phyloP scores from a whole-genome alignment of 305 asterid genomes.

The Fraxinus sp. region DNA sequence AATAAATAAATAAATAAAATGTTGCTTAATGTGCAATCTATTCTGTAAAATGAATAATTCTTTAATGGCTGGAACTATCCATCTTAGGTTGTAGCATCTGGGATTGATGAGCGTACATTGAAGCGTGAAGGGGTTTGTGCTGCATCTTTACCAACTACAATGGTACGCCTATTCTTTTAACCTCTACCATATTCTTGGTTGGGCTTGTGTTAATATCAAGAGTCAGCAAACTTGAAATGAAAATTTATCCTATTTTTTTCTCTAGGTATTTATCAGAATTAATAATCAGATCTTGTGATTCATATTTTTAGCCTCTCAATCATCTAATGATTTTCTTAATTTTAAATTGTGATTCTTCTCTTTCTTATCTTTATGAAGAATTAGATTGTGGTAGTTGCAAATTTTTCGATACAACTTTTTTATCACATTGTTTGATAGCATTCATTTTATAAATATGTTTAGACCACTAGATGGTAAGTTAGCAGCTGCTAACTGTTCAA shows the following conservation, averaged over 20 bases:
- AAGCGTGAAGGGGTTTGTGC: slow-evolving; percentile 99
- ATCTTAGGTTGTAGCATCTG: slow-evolving; percentile 89
- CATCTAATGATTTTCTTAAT: slow-evolving; percentile 3
- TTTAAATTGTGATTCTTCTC: slow-evolving; percentile 2
- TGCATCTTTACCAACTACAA: slow-evolving; percentile 96
- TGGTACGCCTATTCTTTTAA: slow-evolving; percentile 43
- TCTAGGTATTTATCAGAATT: not conserved
- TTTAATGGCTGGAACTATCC: slow-evolving; percentile 16
- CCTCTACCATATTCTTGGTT: slow-evolving; percentile 6
- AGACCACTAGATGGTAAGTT: not conserved
- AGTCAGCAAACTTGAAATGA: not conserved
- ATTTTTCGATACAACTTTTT: not conserved
- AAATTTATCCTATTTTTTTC: not conserved
- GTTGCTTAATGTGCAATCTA: not conserved
- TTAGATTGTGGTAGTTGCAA: not conserved
- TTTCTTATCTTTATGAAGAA: not conserved
- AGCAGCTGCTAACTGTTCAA: not conserved
- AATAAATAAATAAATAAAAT: not conserved
- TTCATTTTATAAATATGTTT: not conserved
- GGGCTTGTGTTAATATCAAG: not conserved
- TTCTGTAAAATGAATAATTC: slow-evolving; percentile 16
- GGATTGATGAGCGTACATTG: slow-evolving; percentile 87
- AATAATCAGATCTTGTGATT: not conserved
- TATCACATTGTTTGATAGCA: not conserved
- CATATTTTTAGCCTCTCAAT: not conserved